Evolutionary conservation across 2,329 filamentous ascomycete genomes (phyloP).

Genomic region (Trichophyton schoenleinii): DNA sequence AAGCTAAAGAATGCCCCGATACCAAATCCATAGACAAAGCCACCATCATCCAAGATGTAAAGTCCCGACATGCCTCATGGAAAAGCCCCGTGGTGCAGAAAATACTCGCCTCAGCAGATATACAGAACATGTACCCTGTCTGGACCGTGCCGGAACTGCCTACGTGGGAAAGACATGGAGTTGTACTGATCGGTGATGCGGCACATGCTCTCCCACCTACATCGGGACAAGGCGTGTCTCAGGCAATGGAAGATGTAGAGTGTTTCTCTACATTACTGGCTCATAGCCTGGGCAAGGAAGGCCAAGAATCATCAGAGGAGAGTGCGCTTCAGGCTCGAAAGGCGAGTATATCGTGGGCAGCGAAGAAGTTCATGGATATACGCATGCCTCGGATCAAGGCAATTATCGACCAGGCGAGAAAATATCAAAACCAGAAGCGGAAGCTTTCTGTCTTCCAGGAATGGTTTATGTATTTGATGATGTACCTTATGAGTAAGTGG

Average conservation of each 20-base stretch:
- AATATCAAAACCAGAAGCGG: slow-evolving; percentile 25
- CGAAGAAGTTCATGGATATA: slow-evolving; percentile 23
- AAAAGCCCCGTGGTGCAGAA: slow-evolving; percentile 33
- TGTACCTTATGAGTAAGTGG: slow-evolving; percentile 25
- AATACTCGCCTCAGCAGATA: slow-evolving; percentile 27
- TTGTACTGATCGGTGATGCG: slow-evolving; percentile 46
- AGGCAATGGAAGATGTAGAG: slow-evolving; percentile 45
- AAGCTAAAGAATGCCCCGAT: slow-evolving; percentile 22
- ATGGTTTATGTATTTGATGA: slow-evolving; percentile 26
- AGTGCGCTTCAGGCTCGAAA: slow-evolving; percentile 11
- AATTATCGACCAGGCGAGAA: slow-evolving; percentile 23
- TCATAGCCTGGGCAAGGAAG: slow-evolving; percentile 18
- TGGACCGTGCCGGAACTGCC: slow-evolving; percentile 38
- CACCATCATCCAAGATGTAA: slow-evolving; percentile 26
- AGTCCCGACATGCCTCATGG: slow-evolving; percentile 34
- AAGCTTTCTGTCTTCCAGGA: slow-evolving; percentile 25
- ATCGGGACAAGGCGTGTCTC: slow-evolving; percentile 43
- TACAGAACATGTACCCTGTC: slow-evolving; percentile 37
- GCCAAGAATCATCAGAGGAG: slow-evolving; percentile 3
- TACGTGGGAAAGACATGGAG: slow-evolving; percentile 35
- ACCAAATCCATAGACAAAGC: slow-evolving; percentile 21
- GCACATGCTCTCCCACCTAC: slow-evolving; percentile 45
- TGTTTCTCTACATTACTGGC: slow-evolving; percentile 33
- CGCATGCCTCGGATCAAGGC: slow-evolving; percentile 24
- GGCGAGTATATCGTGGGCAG: slow-evolving; percentile 18